A percentile compares a stretch with the other conserved stretches of the same genome.
Conservation (phyloP, 345 rosid species). For the Gossypium bickii region DNA sequence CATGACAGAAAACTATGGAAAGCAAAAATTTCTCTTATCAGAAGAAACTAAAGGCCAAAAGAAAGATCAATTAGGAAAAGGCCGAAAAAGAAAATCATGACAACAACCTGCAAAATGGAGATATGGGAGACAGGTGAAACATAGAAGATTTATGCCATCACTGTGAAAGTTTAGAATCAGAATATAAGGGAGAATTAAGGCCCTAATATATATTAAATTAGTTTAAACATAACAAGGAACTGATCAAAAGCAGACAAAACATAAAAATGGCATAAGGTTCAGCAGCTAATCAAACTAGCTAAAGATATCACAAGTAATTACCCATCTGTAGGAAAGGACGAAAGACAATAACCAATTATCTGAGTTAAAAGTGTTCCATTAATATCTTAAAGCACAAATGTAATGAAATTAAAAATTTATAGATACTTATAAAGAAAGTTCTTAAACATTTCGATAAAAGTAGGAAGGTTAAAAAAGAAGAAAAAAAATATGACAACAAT, state of each 20-base stretch:
- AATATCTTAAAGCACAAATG: neutral
- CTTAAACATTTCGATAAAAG: neutral
- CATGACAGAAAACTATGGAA: neutral
- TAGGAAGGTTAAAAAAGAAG: neutral
- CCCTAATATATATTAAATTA: neutral
- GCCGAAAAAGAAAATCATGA: neutral
- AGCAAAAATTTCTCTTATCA: neutral
- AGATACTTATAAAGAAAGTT: slow-evolving; percentile 1
- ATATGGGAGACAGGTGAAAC: neutral
- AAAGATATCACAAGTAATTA: neutral
- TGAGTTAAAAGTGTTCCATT: neutral
- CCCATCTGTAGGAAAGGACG: neutral
- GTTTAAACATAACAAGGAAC: neutral
- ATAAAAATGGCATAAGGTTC: neutral
- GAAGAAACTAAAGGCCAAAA: neutral
- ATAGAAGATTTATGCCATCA: neutral
- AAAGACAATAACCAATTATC: neutral
- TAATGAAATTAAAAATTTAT: neutral
- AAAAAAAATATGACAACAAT: neutral
- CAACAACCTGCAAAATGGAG: neutral
- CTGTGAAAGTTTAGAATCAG: neutral
- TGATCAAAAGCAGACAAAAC: neutral
- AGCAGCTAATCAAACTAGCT: neutral
- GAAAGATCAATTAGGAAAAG: neutral
- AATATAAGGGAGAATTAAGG: slow-evolving; percentile 3